Conservation (phyloP, 768 basidiomycete species). For the Hemileccinum impolitum region DNA sequence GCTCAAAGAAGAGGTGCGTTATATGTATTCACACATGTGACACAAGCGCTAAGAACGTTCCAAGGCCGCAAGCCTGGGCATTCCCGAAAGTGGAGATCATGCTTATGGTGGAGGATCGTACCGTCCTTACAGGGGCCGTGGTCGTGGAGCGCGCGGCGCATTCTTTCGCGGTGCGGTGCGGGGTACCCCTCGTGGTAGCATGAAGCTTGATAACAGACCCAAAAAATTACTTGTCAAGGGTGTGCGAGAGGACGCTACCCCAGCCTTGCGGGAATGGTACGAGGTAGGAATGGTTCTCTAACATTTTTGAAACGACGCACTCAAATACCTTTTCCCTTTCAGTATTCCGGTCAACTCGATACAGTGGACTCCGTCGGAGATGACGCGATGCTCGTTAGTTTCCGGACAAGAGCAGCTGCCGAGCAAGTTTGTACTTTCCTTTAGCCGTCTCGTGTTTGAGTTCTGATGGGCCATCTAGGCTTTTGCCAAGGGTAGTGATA, state of each 20-base stretch:
- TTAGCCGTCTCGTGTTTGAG: background rate
- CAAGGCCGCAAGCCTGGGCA: constrained; percentile 74
- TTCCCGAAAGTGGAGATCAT: constrained; percentile 46
- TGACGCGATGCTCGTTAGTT: constrained; percentile 62
- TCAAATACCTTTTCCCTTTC: constrained; percentile 5
- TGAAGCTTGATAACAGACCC: constrained; percentile 90
- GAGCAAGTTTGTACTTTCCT: constrained; percentile 58
- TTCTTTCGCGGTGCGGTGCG: constrained; percentile 61
- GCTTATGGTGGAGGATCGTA: constrained; percentile 38
- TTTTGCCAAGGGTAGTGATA: constrained; percentile 64
- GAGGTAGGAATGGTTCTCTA: constrained; percentile 45
- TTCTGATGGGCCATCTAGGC: constrained; percentile 43
- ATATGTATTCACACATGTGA: constrained; percentile 1
- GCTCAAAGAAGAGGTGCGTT: constrained; percentile 75
- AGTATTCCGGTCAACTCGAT: constrained; percentile 74
- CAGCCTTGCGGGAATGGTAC: constrained; percentile 78
- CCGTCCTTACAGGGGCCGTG: constrained; percentile 68
- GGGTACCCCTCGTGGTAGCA: constrained; percentile 66
- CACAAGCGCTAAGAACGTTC: constrained; percentile 6
- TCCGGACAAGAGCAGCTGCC: constrained; percentile 68
- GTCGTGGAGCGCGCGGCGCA: constrained; percentile 53
- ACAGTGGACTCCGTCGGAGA: constrained; percentile 51
- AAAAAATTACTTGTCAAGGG: constrained; percentile 77
- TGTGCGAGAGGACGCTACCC: constrained; percentile 48
- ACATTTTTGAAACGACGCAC: background rate